phyloP scores from a whole-genome alignment of 2,329 filamentous ascomycete genomes.

The Penicillium janthinellum region DNA sequence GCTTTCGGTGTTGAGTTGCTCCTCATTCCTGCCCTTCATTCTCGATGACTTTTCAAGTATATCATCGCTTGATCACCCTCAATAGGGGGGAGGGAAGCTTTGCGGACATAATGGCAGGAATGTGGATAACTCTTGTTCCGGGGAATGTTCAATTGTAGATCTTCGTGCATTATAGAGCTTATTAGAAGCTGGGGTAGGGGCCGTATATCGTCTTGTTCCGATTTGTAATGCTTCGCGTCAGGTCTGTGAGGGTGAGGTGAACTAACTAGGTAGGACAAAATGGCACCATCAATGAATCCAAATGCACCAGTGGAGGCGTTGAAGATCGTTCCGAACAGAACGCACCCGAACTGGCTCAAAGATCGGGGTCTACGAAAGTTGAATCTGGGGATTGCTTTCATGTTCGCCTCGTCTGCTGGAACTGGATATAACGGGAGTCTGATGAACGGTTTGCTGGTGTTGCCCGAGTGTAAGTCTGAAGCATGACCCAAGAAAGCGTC shows the following conservation, averaged over 20 bases:
- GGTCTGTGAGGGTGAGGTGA: neutral
- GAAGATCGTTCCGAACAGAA: conserved; percentile 22
- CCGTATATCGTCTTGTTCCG: neutral
- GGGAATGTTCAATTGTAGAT: neutral
- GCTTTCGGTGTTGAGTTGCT: neutral
- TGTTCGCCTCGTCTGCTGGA: conserved; percentile 25
- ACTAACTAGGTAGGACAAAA: conserved; percentile 5
- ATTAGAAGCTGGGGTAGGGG: conserved; percentile 5
- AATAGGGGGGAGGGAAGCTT: neutral
- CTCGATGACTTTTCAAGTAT: conserved; percentile 6
- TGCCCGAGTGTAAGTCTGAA: conserved; percentile 17
- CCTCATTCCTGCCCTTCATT: conserved; percentile 31
- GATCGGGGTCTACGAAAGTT: conserved; percentile 25
- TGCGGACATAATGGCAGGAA: conserved; percentile 16
- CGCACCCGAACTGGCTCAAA: conserved; percentile 23
- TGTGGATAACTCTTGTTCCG: conserved; percentile 28
- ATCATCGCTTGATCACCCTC: conserved; percentile 11
- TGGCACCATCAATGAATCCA: conserved; percentile 16
- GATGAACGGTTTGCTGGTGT: conserved; percentile 25
- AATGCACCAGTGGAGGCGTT: conserved; percentile 16
- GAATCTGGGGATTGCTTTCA: conserved; percentile 24
- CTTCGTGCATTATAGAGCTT: conserved; percentile 15
- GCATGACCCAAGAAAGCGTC: too few relatives aligned
- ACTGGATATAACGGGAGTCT: conserved; percentile 27
- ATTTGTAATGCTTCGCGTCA: neutral